Conservation (phyloP, 768 basidiomycete species). For the Boletus coccyginus region DNA sequence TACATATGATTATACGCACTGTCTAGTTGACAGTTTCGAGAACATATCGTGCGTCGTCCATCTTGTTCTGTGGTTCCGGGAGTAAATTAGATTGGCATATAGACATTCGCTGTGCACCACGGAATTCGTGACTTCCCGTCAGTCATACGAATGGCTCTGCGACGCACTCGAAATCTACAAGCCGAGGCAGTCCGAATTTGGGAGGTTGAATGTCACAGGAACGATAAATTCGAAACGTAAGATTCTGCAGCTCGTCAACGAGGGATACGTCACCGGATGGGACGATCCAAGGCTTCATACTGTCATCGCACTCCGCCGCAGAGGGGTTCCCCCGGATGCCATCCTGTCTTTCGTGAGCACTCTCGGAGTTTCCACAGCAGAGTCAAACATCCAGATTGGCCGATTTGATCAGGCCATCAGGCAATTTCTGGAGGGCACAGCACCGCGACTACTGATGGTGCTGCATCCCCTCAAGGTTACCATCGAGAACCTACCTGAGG, state of each 20-base stretch:
- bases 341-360: constrained; percentile 90
- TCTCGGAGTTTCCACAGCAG: constrained; percentile 88
- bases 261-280: constrained; percentile 86
- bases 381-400: constrained; percentile 78
- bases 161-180: constrained; percentile 98
- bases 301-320: constrained; percentile 89
- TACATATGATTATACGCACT: constrained; percentile 98
- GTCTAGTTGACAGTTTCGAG: constrained; percentile 96
- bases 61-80: neutral
- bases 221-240: constrained; percentile 98
- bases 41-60: constrained; percentile 85
- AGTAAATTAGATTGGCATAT: neutral
- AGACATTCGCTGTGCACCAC: constrained; percentile 97
- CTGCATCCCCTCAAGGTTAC: constrained; percentile 86
- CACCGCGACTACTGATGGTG: constrained; percentile 89
- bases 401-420: constrained; percentile 91
- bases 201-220: constrained; percentile 88
- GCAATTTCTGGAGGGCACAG: constrained; percentile 84
- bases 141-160: constrained; percentile 99
- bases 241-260: constrained; percentile 82
- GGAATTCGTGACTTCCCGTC: constrained; percentile 93
- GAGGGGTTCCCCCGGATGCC: constrained; percentile 96
- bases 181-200: constrained; percentile 95
- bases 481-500: constrained; percentile 87
- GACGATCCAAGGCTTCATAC: constrained; percentile 98